Percentiles rank a stretch among this genome's conserved stretches.
Evolutionary conservation across 352 stramenopile species (phyloP).

Genomic region (Phytophthora hibernalis): DNA sequence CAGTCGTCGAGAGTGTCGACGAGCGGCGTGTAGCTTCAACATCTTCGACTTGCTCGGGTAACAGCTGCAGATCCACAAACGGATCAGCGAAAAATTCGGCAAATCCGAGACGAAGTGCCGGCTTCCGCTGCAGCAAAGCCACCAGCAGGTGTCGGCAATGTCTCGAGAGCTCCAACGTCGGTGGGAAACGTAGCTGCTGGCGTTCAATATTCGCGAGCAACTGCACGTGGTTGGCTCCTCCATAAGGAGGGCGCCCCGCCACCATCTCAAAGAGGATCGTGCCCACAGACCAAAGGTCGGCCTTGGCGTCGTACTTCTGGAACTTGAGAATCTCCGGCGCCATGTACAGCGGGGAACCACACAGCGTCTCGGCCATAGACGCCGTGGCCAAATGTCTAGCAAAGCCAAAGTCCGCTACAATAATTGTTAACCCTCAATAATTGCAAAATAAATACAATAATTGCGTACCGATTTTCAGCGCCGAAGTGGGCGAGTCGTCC

Average conservation of each 20-base stretch:
- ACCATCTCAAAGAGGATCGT: constrained; percentile 97
- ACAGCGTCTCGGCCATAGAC: constrained; percentile 96
- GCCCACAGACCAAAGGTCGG: constrained; percentile 96
- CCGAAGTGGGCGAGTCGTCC: constrained; percentile 57
- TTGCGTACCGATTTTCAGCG: constrained; percentile 68
- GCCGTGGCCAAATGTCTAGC: constrained; percentile 92
- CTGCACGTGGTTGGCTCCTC: constrained; percentile 95
- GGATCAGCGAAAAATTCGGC: constrained; percentile 89
- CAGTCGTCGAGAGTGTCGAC: constrained; percentile 30
- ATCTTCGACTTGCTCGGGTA: constrained; percentile 30
- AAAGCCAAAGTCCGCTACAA: constrained; percentile 96
- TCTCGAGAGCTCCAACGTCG: constrained; percentile 78
- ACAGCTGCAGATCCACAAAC: constrained; percentile 56
- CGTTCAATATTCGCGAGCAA: constrained; percentile 94
- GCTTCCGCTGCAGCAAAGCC: constrained; percentile 88
- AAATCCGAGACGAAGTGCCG: constrained; percentile 88
- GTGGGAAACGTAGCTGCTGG: constrained; percentile 89
- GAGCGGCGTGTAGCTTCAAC: constrained; percentile 23
- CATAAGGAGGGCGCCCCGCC: constrained; percentile 92
- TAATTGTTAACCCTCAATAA: constrained; percentile 19
- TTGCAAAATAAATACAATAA: background rate
- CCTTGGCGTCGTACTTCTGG: constrained; percentile 96
- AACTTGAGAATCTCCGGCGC: constrained; percentile 96
- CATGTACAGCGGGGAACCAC: constrained; percentile 97
- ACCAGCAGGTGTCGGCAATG: constrained; percentile 83